Conservation (phyloP, 2,329 filamentous ascomycete genomes). For the Sarocladiaceae sp. region DNA sequence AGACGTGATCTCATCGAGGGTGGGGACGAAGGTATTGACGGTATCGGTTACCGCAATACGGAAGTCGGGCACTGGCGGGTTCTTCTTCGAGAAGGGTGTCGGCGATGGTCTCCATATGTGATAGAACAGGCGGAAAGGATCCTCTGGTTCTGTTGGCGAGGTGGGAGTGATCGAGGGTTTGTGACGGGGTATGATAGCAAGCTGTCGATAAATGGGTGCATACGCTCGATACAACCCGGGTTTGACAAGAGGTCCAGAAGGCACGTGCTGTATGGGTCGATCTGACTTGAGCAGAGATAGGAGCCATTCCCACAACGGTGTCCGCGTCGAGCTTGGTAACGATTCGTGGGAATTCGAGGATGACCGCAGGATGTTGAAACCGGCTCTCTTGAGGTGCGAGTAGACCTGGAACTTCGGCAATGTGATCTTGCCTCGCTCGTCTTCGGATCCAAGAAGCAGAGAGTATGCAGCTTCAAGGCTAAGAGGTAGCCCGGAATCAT, state of each 20-base stretch:
- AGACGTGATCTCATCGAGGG: conserved; percentile 61
- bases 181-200: conserved; percentile 68
- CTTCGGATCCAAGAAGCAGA: conserved; percentile 68
- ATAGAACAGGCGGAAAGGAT: conserved; percentile 68
- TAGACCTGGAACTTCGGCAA: conserved; percentile 87
- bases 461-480: conserved; percentile 88
- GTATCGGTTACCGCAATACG: conserved; percentile 77
- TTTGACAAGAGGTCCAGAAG: conserved; percentile 52
- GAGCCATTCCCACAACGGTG: conserved; percentile 46
- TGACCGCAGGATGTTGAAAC: conserved; percentile 75
- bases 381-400: conserved; percentile 71
- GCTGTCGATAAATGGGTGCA: conserved; percentile 65
- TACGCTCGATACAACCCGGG: conserved; percentile 63
- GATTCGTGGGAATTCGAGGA: conserved; percentile 25
- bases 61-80: conserved; percentile 74
- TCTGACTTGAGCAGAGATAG: conserved; percentile 37
- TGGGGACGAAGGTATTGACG: conserved; percentile 63
- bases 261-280: conserved; percentile 19
- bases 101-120: conserved; percentile 64
- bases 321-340: conserved; percentile 9
- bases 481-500: conserved; percentile 68
- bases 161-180: conserved; percentile 39
- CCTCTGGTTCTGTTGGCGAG: conserved; percentile 22
- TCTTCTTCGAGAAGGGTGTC: conserved; percentile 67
- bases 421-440: conserved; percentile 50